Evolutionary conservation across 192 early-diverging fungal genomes (phyloP), one percentile per base, ranked within the genome.

Genomic region (Dissophora globulifera): DNA sequence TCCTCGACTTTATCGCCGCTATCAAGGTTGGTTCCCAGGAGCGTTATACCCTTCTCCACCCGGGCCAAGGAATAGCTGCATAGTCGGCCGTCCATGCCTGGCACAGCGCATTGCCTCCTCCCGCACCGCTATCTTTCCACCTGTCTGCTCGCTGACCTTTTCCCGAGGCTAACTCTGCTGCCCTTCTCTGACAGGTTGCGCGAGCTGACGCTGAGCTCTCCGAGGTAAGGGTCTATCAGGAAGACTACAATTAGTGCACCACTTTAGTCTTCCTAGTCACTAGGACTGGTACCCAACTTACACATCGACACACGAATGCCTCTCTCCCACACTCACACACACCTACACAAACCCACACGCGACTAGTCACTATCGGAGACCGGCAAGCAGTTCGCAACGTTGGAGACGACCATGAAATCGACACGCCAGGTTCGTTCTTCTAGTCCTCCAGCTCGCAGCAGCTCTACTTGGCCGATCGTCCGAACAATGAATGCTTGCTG

Each of bases 371-470:
- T 67, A 23, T 50, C 46, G 3, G 63, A 76, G n/a, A 76, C 72
- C 5, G 63, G 55, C 3, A 64, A 45, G n/a, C 72, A 76, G 29
- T 76, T 76, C 25, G 57, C 72, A 6, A 26, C 40, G 7, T 22
- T 76, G 46, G 72, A 76, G 17, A 20, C 35, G 1, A 67, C 58
- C 1, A 67, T 76, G 63, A 66, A 57, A 23, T 50, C 41, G 17
- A 76, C 72, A 22, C 58, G 58, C 4, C 72, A 67, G 72, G 72
- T 76, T 48, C 15, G 4, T 17, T 33, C n/a, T n/a, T n/a, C n/a
- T n/a, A n/a, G n/a, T n/a, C n/a, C n/a, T 32, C 19, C 30, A 55
- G 20, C 35, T 6, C 35, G 43, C 43, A 40, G 38, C 38, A 13
- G 38, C 43, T 43, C 12, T 46, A 25, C 20, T 0, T 45, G 10